A percentile compares a stretch with the other conserved stretches of the same genome.
Evolutionary conservation across 495 filamentous ascomycete species (phyloP).

Genomic region (Penicillium bialowiezense): DNA sequence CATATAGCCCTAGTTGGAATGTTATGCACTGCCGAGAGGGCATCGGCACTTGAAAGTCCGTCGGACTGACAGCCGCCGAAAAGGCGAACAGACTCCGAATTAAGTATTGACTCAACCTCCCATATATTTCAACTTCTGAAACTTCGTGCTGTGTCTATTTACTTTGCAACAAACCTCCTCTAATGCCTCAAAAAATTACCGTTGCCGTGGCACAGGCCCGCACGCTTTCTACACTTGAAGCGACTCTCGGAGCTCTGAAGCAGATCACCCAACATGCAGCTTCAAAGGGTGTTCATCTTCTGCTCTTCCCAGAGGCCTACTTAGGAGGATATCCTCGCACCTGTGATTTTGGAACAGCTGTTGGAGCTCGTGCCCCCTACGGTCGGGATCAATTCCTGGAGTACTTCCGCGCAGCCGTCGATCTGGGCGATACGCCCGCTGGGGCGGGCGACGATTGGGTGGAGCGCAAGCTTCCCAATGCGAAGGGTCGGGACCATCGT

Average conservation of each 20-base stretch:
- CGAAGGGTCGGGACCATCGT: conserved; percentile 45
- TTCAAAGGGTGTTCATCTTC: conserved; percentile 56
- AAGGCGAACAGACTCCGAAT: background rate
- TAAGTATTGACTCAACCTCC: background rate
- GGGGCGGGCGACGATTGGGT: conserved; percentile 77
- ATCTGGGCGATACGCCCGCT: conserved; percentile 79
- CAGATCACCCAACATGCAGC: conserved; percentile 38
- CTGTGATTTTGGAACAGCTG: conserved; percentile 69
- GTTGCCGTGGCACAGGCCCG: conserved; percentile 60
- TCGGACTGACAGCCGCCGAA: background rate
- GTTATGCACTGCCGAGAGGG: background rate
- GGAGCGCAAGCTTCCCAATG: conserved; percentile 53
- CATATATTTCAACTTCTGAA: background rate
- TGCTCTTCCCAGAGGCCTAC: conserved; percentile 92
- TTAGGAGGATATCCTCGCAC: conserved; percentile 90
- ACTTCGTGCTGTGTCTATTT: background rate
- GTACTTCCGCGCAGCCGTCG: conserved; percentile 76
- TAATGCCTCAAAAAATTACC: conserved; percentile 53
- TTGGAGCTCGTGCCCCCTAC: conserved; percentile 63
- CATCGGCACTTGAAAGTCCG: conserved; percentile 1
- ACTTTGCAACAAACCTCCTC: background rate
- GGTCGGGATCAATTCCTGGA: conserved; percentile 81
- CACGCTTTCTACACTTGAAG: conserved; percentile 60
- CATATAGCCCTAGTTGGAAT: background rate
- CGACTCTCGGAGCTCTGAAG: conserved; percentile 67